phyloP scores from a whole-genome alignment of 2,329 filamentous ascomycete species.

The Penicillium italicum region DNA sequence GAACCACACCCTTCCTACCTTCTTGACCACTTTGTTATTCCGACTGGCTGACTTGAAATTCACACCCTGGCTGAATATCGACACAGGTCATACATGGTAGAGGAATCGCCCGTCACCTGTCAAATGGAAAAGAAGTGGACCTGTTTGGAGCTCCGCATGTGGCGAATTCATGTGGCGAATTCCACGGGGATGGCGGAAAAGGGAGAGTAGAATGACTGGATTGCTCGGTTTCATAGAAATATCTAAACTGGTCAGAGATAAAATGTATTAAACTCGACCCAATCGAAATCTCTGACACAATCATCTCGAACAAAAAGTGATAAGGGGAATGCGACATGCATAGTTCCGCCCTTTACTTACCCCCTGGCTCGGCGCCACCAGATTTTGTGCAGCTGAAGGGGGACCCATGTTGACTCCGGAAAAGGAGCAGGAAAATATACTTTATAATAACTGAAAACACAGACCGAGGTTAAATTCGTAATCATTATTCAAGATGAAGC shows the following conservation, averaged over 20 bases:
- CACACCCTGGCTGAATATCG: background rate
- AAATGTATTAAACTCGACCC: background rate
- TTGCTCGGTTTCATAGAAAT: background rate
- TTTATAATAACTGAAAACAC: background rate
- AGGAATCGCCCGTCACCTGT: background rate
- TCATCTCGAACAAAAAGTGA: background rate
- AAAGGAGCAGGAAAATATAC: conserved; percentile 11
- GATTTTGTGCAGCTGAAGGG: conserved; percentile 18
- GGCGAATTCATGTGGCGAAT: conserved; percentile 9
- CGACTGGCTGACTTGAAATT: background rate
- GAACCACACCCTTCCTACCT: background rate
- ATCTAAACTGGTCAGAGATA: background rate
- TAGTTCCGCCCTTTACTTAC: background rate
- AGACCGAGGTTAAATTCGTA: background rate
- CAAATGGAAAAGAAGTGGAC: background rate
- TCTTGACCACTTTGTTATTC: background rate
- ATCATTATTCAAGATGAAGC: background rate
- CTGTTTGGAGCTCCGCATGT: background rate
- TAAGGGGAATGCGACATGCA: background rate
- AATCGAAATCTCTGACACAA: background rate
- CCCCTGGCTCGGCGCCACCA: conserved; percentile 7
- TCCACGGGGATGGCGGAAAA: conserved; percentile 1
- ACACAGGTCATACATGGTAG: conserved; percentile 1
- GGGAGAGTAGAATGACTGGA: background rate
- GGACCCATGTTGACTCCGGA: conserved; percentile 14